Evolutionary conservation across 83 land plant genomes (phyloP), one percentile per base, ranked within the genome.

Genomic region (Diphasiastrum complanatum): DNA sequence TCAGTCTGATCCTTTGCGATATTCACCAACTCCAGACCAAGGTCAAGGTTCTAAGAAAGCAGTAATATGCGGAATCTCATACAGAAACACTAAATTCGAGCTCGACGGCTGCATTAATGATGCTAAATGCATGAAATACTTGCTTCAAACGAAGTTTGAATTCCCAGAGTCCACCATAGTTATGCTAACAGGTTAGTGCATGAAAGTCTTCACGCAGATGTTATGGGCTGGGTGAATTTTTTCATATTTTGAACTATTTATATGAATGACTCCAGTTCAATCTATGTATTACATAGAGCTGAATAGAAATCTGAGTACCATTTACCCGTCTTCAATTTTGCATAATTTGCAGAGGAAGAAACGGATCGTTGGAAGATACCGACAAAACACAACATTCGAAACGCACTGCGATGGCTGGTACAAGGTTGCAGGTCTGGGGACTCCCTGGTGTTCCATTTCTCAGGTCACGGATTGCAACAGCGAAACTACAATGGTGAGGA

Each of bases 391-490:
- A 92, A 92, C 70, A 76, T 92, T 16, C 72, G 84, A 38, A 89
- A 85, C 91, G 98, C 88, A 10, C 2, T 92, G 59, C 78, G 46
- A 50, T 92, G 98, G 98, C 91, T 89, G 37, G 82, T 83, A 1
- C 91, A 85, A 67, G 98, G 91, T n/a, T 85, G 85, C 66, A 82
- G 81, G 67, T 60, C 84, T 20, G 96, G 96, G 51, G 98, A 89
- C 51, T 92, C 98, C 1, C 54, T 92, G 38, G 71, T 92, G 47
- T 85, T 92, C 59, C 96, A 92, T 45, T 92, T 79, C 58, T 92
- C 98, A 30, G 98, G 98, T 28, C 98, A 92, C 81, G 98, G 98
- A 46, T 85, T 91, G 52, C 87, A 76, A 47, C 91, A 85, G 50
- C 75, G 84, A 50, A 79, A 83, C 64, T 73, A 64, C 45, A 74